Evolutionary conservation across 2,329 filamentous ascomycete species (phyloP).

Genomic region (Apiospora phragmitis): DNA sequence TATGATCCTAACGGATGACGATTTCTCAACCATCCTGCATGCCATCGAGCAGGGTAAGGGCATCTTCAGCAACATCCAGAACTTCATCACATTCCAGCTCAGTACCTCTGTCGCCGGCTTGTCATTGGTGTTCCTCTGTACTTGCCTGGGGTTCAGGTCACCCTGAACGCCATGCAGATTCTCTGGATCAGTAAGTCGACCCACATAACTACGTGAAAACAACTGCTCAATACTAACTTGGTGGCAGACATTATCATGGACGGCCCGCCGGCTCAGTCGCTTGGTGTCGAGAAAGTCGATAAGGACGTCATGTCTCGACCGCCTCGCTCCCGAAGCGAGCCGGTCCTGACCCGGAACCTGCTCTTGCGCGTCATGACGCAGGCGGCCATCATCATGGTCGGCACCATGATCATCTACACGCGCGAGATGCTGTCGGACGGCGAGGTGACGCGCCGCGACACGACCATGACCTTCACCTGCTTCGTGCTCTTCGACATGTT

Average conservation of each 20-base stretch:
- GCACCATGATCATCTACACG: constrained; percentile 88
- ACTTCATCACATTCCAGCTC: constrained; percentile 97
- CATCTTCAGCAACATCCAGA: constrained; percentile 99
- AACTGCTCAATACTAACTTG: background rate
- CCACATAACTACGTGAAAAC: background rate
- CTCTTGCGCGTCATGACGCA: constrained; percentile 85
- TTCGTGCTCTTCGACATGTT: constrained; percentile 99
- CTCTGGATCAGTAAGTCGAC: constrained; percentile 90
- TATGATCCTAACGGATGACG: constrained; percentile 88
- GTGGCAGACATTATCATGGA: constrained; percentile 95
- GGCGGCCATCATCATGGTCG: constrained; percentile 85
- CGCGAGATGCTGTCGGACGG: constrained; percentile 87
- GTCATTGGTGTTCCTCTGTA: constrained; percentile 88
- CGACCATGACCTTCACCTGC: constrained; percentile 98
- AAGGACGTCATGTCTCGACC: constrained; percentile 91
- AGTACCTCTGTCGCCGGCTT: constrained; percentile 95
- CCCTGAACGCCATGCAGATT: constrained; percentile 99
- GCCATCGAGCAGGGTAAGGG: constrained; percentile 99
- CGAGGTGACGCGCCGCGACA: constrained; percentile 86
- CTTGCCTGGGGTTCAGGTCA: constrained; percentile 88
- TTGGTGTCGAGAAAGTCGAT: constrained; percentile 94
- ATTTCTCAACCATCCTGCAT: constrained; percentile 87
- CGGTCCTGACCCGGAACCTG: constrained; percentile 83
- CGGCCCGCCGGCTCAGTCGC: constrained; percentile 92
- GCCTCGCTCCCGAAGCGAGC: constrained; percentile 79